These are phyloP conservation scores for Prunus campanulata DNA, from an alignment of 306 rosid species.

Conservation along the genomic window DNA sequence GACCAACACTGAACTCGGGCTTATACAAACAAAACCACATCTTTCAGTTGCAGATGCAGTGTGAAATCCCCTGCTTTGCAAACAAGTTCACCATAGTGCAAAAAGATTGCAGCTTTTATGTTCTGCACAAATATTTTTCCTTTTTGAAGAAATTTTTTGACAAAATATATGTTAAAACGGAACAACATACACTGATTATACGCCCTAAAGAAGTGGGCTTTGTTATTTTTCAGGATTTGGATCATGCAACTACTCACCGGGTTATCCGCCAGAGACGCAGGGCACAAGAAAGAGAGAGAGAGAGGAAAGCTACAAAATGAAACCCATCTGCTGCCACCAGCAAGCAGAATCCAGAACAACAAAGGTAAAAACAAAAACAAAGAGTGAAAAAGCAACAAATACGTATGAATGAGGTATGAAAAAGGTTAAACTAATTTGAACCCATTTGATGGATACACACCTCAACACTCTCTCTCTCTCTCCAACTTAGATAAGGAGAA, in stretches of 20 bases:
- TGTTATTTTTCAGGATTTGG: constrained; percentile 25
- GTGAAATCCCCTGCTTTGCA: constrained; percentile 3
- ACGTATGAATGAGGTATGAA: constrained; percentile 3
- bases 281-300: constrained; percentile 1
- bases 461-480: too few species aligned
- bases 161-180: not conserved
- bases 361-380: constrained; percentile 33
- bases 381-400: constrained; percentile 17
- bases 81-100: not conserved
- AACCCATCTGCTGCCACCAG: constrained; percentile 44
- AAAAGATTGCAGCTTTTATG: constrained; percentile 18
- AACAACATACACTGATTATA: constrained; percentile 14
- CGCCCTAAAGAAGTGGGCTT: constrained; percentile 39
- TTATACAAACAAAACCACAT: not conserved
- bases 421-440: not conserved
- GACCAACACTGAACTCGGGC: not conserved
- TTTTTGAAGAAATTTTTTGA: not conserved
- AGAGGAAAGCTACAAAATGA: constrained; percentile 28
- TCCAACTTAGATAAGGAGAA: too few species aligned
- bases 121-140: not conserved
- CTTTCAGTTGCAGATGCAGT: not conserved
- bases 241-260: constrained; percentile 49
- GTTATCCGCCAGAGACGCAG: constrained; percentile 57
- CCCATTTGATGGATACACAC: not conserved
- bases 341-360: constrained; percentile 15